Evolutionary conservation across 768 basidiomycete genomes (phyloP).

Genomic region (Russula sp.): DNA sequence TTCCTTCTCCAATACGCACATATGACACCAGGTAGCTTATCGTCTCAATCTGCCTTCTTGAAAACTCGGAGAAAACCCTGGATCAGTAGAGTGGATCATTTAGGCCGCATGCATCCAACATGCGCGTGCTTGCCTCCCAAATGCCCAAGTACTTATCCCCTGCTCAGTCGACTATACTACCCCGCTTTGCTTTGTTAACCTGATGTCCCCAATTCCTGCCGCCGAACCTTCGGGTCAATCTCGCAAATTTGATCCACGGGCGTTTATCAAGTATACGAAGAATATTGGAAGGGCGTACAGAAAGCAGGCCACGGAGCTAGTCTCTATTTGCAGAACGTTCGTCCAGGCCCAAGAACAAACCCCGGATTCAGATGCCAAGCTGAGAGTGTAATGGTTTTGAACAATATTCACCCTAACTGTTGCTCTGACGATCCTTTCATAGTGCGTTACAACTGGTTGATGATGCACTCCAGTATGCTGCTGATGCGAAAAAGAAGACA

Average conservation of each 20-base stretch:
- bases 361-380: not conserved
- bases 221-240: no score
- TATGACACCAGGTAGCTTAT: not conserved
- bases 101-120: not conserved
- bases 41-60: not conserved
- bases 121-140: not conserved
- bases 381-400: not conserved
- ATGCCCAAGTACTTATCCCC: not conserved
- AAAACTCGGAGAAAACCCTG: no score
- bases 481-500: not conserved
- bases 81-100: not conserved
- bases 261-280: conserved; percentile 9
- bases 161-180: not conserved
- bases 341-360: not conserved
- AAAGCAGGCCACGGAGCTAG: conserved; percentile 4
- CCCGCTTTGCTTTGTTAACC: not conserved
- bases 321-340: conserved; percentile 5
- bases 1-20: not conserved
- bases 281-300: conserved; percentile 8
- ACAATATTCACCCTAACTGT: not conserved
- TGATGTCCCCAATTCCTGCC: not conserved
- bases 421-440: not conserved
- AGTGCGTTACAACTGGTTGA: not conserved
- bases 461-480: not conserved
- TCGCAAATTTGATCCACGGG: not conserved